Evolutionary conservation across 2,329 filamentous ascomycete genomes (phyloP), one percentile per base, ranked within the genome.

Genomic region (Stemphylium beticola): DNA sequence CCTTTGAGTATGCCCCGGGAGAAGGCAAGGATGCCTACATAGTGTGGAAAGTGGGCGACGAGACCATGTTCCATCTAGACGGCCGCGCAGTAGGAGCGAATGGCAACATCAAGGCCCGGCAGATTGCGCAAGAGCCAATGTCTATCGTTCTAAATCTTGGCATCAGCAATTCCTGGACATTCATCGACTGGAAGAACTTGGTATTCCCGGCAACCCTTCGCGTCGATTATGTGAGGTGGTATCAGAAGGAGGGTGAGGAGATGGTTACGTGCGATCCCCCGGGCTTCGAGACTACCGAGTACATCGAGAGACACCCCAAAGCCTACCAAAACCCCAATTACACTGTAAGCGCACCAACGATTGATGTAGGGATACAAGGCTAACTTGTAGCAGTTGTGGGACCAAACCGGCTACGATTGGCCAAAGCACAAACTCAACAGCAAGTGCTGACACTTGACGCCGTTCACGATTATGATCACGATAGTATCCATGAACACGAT

Each of bases 211-310:
- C 82, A 0, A 73, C 81, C 14, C 81, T 84, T 79, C 74, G 80
- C 18, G 70, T 85, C 29, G 82, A 84, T 57, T 84, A 85, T 62
- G 79, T 85, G 12, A 74, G 82, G 6, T 79, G 80, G 68, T 85
- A 85, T 61, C 83, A 85, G 66, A 77, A 79, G 54, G 71, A 76
- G 47, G 82, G 78, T 2, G 61, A 80, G 49, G 58, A 80, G 48
- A 72, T 75, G 52, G 74, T 84, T 15, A 85, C 82, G 11, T 85
- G 83, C 65, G 83, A 85, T 67, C 83, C 82, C 7, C 77, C 77
- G 1, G 82, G 81, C 3, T 83, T 79, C 56, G 78, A 81, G 56
- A 83, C 81, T 2, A 83, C 81, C 0, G 63, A 79, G 48, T 83
- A 83, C 52, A 82, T 83, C 62, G 71, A 74, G 47, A 68, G 78